phyloP scores from a whole-genome alignment of 345 rosid genomes.

The Gossypium australe region DNA sequence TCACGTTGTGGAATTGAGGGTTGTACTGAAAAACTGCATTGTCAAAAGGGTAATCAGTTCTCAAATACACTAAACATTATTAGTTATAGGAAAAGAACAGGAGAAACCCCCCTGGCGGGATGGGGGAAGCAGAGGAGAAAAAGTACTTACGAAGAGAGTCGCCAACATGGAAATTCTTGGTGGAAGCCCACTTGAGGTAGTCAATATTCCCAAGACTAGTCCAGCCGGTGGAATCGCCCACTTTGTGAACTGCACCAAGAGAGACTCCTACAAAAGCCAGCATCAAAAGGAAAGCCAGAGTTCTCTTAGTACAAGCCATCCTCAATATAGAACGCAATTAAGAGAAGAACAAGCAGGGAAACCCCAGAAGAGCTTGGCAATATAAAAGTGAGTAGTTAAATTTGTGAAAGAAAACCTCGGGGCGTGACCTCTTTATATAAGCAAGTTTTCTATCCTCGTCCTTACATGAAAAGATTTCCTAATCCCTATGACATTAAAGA shows the following conservation, averaged over 20 bases:
- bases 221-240: constrained; percentile 26
- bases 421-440: not conserved
- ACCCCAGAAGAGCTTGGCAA: not conserved
- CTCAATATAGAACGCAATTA: not conserved
- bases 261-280: not conserved
- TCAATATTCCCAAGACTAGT: constrained; percentile 19
- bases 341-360: not conserved
- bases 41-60: not conserved
- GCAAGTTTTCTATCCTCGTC: too few relatives aligned
- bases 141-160: constrained; percentile 2
- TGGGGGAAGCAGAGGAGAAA: not conserved
- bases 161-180: constrained; percentile 2
- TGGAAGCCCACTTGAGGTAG: constrained; percentile 6
- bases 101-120: not conserved
- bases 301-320: not conserved
- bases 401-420: not conserved
- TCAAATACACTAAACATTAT: not conserved
- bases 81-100: too few relatives aligned
- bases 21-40: constrained; percentile 29
- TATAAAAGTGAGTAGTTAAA: not conserved
- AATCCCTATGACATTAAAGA: not conserved
- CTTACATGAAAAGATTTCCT: not conserved
- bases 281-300: not conserved
- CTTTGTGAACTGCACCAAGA: constrained; percentile 16
- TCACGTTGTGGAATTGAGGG: constrained; percentile 26